A percentile compares a stretch with the other conserved stretches of the same genome.
Conservation (phyloP, 2,329 filamentous ascomycete species). For the Trichoderma aggressivum region DNA sequence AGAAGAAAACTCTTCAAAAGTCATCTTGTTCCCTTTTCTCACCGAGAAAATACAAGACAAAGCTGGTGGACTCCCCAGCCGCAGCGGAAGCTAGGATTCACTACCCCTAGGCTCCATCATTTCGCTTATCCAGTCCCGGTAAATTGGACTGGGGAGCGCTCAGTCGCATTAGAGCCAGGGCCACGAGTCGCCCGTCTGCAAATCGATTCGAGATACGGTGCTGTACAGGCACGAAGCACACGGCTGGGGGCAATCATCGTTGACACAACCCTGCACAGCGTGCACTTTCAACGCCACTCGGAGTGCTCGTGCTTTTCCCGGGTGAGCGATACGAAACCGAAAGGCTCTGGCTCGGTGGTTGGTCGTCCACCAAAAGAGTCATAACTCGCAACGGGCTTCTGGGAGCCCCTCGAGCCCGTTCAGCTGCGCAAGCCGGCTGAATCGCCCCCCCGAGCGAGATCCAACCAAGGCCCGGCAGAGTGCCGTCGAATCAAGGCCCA, state of each 20-base stretch:
- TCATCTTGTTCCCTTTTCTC: constrained; percentile 4
- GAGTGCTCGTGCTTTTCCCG: not conserved
- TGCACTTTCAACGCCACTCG: constrained; percentile 6
- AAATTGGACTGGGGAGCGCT: constrained; percentile 30
- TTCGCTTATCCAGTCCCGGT: constrained; percentile 35
- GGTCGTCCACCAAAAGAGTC: constrained; percentile 3
- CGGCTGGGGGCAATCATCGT: not conserved
- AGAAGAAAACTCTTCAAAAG: constrained; percentile 3
- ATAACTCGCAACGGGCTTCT: not conserved
- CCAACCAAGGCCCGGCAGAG: not conserved
- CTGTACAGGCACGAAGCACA: not conserved
- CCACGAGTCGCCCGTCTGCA: constrained; percentile 16
- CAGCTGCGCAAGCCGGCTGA: constrained; percentile 16
- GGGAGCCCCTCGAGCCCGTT: not conserved
- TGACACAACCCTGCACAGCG: not conserved
- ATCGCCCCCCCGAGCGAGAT: not conserved
- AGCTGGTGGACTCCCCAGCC: not conserved
- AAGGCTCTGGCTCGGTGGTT: constrained; percentile 12
- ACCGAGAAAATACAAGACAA: constrained; percentile 14
- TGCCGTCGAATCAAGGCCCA: constrained; percentile 11
- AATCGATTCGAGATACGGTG: not conserved
- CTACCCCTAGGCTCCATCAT: constrained; percentile 30
- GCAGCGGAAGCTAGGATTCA: constrained; percentile 23
- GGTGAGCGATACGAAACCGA: constrained; percentile 5
- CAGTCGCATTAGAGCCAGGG: constrained; percentile 16